Conservation (phyloP, 306 rosid species). For the Acacia melanoxylon region DNA sequence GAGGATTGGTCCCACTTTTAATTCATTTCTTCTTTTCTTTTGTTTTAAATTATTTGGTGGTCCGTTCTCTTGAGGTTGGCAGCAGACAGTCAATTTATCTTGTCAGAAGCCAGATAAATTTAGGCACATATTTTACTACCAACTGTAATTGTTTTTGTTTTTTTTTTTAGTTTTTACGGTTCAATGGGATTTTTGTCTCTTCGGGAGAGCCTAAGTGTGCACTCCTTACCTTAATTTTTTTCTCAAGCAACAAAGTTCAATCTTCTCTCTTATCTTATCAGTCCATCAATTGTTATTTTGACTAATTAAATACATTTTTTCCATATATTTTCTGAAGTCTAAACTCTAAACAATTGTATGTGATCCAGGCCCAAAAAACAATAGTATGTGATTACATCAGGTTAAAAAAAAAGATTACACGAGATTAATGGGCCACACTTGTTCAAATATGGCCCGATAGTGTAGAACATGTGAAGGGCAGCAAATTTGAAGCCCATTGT, state of each 20-base stretch:
- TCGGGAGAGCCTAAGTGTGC: background rate
- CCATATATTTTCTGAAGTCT: background rate
- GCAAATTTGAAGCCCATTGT: background rate
- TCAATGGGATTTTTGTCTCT: background rate
- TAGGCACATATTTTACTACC: background rate
- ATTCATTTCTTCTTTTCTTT: background rate
- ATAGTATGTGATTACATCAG: too few relatives aligned
- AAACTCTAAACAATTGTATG: too few relatives aligned
- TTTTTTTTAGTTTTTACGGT: background rate
- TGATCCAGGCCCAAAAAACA: too few relatives aligned
- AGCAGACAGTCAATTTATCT: constrained; percentile 21
- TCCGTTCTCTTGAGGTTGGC: constrained; percentile 12
- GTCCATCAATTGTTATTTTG: background rate
- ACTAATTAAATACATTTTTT: background rate
- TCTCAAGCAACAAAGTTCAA: background rate
- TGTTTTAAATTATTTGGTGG: background rate
- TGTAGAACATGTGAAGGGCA: background rate
- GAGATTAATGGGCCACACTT: background rate
- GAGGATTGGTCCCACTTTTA: background rate
- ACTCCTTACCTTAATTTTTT: background rate
- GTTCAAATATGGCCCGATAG: background rate
- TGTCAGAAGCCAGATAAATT: constrained; percentile 16
- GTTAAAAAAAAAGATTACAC: background rate
- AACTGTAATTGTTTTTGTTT: background rate
- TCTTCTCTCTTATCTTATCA: background rate